Percentiles rank a stretch among this genome's conserved stretches.
Evolutionary conservation across 2,329 filamentous ascomycete species (phyloP).

Genomic region (Chaetothyriales sp.): DNA sequence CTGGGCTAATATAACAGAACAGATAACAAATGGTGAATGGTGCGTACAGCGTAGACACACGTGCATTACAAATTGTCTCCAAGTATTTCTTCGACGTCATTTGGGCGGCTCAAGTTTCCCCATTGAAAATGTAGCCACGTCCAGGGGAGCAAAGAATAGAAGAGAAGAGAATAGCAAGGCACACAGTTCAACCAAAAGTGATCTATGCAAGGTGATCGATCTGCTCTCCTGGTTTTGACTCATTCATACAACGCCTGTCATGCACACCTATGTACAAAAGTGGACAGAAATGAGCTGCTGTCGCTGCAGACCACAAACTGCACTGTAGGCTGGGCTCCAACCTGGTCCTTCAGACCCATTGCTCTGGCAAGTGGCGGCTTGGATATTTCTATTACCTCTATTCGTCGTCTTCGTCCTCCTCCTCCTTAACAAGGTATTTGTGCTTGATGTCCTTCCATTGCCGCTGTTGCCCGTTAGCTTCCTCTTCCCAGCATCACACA

Average conservation of each 20-base stretch:
- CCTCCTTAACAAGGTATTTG: conserved; percentile 60
- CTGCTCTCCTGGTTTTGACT: neutral
- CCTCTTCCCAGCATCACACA: neutral
- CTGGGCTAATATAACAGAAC: neutral
- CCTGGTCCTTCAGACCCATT: neutral
- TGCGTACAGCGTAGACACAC: neutral
- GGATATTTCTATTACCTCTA: neutral
- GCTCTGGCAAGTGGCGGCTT: neutral
- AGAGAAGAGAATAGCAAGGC: neutral
- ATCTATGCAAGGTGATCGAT: neutral
- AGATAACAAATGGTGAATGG: neutral
- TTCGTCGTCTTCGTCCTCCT: conserved; percentile 44
- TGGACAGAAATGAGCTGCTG: neutral
- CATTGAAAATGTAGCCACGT: neutral
- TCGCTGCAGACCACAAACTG: neutral
- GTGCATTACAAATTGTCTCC: neutral
- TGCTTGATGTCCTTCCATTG: conserved; percentile 99
- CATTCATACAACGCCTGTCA: neutral
- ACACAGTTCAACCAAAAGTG: neutral
- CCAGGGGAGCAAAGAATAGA: too few species aligned
- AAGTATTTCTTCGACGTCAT: neutral
- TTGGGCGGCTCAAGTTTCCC: neutral
- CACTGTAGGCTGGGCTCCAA: neutral
- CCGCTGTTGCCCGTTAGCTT: conserved; percentile 42
- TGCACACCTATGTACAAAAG: neutral